Conservation (phyloP, 345 rosid genomes). For the Draba incana region DNA sequence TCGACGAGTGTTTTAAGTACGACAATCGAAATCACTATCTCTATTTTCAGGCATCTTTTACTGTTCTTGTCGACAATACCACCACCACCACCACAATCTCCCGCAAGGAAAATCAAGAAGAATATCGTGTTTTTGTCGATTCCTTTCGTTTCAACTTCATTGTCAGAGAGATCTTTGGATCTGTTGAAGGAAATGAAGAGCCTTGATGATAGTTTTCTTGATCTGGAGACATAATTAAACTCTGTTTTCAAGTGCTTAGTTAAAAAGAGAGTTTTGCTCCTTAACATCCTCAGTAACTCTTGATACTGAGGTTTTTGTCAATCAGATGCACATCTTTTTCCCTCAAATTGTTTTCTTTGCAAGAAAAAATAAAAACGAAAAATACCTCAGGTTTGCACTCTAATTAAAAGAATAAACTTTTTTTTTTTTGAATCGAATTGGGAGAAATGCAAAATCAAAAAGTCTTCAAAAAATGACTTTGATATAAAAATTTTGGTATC, state of each 20-base stretch:
- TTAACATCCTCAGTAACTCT: constrained; percentile 47
- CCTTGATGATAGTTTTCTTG: constrained; percentile 51
- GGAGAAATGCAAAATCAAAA: too few relatives aligned
- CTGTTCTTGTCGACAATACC: constrained; percentile 47
- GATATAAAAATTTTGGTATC: too few relatives aligned
- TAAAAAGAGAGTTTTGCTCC: constrained; percentile 51
- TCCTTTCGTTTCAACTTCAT: constrained; percentile 22
- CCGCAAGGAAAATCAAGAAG: constrained; percentile 17
- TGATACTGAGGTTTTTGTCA: constrained; percentile 9
- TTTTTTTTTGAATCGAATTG: too few relatives aligned
- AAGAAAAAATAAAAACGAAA: not conserved
- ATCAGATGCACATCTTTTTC: constrained; percentile 22
- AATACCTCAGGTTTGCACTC: not conserved
- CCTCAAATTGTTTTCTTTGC: constrained; percentile 4
- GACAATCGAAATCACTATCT: constrained; percentile 36
- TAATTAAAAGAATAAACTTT: too few relatives aligned
- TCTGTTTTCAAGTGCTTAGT: constrained; percentile 48
- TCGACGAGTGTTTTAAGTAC: constrained; percentile 21
- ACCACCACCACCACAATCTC: constrained; percentile 25
- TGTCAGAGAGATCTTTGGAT: constrained; percentile 23
- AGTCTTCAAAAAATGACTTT: too few relatives aligned
- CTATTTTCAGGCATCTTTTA: constrained; percentile 50
- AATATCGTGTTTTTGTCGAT: constrained; percentile 48
- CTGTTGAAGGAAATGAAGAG: constrained; percentile 43
- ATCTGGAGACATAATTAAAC: constrained; percentile 49